A percentile compares a stretch with the other conserved stretches of the same genome.
phyloP scores from a whole-genome alignment of 1,284 basidiomycete species.

The Leucocoprinus gongylophorus region DNA sequence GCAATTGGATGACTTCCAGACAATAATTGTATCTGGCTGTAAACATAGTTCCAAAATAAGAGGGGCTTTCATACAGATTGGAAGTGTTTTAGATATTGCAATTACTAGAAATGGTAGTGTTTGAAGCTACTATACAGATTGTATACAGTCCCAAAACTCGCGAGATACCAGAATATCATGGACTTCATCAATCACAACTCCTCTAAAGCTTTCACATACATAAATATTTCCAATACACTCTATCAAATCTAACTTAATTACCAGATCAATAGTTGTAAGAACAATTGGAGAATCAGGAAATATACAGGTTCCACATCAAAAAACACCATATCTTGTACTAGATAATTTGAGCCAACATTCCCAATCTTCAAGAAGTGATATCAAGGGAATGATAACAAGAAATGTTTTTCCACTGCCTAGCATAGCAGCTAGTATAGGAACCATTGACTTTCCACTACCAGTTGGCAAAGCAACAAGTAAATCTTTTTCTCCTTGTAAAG shows the following conservation, averaged over 20 bases:
- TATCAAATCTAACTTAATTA: background rate
- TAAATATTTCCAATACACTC: background rate
- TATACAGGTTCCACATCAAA: background rate
- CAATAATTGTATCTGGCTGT: background rate
- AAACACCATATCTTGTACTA: background rate
- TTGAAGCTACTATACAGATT: background rate
- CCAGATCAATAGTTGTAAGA: too few relatives aligned
- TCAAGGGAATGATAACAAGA: too few relatives aligned
- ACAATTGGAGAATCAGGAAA: background rate
- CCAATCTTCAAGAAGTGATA: too few relatives aligned
- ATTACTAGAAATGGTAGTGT: background rate
- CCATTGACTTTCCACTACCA: background rate
- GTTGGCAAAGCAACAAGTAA: background rate
- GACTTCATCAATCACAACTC: background rate
- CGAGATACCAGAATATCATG: background rate
- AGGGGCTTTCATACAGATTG: background rate
- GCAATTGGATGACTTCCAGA: background rate
- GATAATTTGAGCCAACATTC: too few relatives aligned
- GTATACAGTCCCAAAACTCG: background rate
- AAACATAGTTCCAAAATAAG: background rate
- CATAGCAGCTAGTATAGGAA: background rate
- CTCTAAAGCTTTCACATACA: background rate
- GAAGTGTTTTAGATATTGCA: background rate
- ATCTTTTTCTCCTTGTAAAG: background rate
- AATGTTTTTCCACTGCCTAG: too few relatives aligned